Percentiles rank a stretch among this genome's conserved stretches.
These are phyloP conservation scores for Metschnikowia chrysomelidarum DNA, from an alignment of 805 yeast species.

Conservation along the genomic window DNA sequence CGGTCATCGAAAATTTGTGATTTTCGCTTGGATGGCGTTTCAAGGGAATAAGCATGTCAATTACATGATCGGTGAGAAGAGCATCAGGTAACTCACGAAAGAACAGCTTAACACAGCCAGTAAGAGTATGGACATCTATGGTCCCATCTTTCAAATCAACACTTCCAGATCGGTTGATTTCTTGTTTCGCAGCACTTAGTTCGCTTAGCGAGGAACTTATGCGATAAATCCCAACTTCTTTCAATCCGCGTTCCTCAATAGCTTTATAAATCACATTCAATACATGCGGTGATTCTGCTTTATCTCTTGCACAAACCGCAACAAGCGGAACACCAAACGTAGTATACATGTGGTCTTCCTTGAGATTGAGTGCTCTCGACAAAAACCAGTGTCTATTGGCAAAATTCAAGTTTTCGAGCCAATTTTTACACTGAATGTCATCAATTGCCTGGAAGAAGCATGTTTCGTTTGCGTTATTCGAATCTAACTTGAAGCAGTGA, in stretches of 20 bases:
- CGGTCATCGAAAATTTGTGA: conserved; percentile 4
- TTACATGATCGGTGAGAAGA: conserved; percentile 62
- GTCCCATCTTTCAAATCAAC: conserved; percentile 47
- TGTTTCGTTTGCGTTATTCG: conserved; percentile 47
- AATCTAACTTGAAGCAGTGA: conserved; percentile 48
- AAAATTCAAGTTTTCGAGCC: conserved; percentile 57
- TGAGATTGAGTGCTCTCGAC: conserved; percentile 38
- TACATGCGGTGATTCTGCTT: conserved; percentile 58
- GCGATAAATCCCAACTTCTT: conserved; percentile 89
- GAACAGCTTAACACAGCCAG: conserved; percentile 83
- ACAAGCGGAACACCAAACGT: conserved; percentile 88
- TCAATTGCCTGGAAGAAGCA: conserved; percentile 64
- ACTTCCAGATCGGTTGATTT: conserved; percentile 47
- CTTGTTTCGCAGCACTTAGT: conserved; percentile 40
- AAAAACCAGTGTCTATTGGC: conserved; percentile 56
- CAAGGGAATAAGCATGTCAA: conserved; percentile 52
- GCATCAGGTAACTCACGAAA: conserved; percentile 88
- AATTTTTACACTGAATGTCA: conserved; percentile 64
- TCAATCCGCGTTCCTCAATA: conserved; percentile 82
- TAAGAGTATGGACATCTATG: conserved; percentile 81
- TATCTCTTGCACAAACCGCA: conserved; percentile 72
- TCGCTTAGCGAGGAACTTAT: conserved; percentile 53
- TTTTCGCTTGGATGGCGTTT: conserved; percentile 23
- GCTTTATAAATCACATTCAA: conserved; percentile 65
- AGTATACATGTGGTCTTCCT: conserved; percentile 20